Evolutionary conservation across 257 asterid species (phyloP), one percentile per base, ranked within the genome.

Genomic region (Plantago major): DNA sequence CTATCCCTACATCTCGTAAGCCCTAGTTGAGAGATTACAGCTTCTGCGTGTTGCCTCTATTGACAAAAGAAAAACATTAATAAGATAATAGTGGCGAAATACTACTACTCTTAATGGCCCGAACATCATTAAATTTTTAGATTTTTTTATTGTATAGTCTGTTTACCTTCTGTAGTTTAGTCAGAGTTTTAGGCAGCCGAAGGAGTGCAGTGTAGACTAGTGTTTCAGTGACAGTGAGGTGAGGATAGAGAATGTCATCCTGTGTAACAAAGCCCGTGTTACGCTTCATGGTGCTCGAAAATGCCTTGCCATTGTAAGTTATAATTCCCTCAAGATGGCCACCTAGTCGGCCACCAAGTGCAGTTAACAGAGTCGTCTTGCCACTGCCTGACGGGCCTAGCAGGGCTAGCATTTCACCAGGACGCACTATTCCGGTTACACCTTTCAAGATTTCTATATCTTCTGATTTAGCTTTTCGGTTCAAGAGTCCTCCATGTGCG

Each of bases 351-450:
- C 95, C 95, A 1, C 95, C 95, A 1, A 91, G 60, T 0, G 90
- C 95, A 0, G 95, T 91, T 16, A 88, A 58, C 5, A 89, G 78
- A 14, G 98, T 91, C 0, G 98, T 84, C 66, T 86, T 88, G 59
- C 98, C 98, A 67, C 95, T 79, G 49, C 98, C 98, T 0, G 98
- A 91, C 3, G 97, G 98, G 3, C 95, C 98, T 28, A 91, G 76
- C 95, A 91, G 81, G 8, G 98, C 97, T 28, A 91, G 67, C 60
- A 91, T 75, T 58, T 86, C 95, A 0, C 97, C 95, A 0, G 97
- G 92, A 6, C 19, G 58, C 5, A 81, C 93, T 3, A 60, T 42
- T 30, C 98, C 96, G 0, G 95, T 55, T 19, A 86, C 43, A 17
- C 98, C 95, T 14, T 78, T 88, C 46, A 91, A 65, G 71, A 91